Evolutionary conservation across 2,329 filamentous ascomycete genomes (phyloP).

Genomic region (Sphaerulina populicola): DNA sequence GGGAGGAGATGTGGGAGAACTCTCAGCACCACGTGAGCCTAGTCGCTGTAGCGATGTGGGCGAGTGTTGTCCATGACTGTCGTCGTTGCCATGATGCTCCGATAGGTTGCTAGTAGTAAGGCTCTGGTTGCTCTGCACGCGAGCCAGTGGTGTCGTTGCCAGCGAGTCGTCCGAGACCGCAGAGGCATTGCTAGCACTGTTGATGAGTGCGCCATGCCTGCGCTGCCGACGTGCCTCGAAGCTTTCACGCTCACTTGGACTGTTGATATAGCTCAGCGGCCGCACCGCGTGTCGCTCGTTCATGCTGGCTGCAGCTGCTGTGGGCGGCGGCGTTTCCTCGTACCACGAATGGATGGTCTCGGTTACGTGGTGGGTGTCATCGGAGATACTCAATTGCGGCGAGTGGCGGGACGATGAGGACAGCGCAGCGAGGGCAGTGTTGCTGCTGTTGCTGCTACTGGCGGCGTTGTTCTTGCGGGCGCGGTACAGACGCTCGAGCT

Average conservation of each 20-base stretch:
- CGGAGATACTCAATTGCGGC: constrained; percentile 63
- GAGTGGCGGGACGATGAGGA: constrained; percentile 42
- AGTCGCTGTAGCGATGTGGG: constrained; percentile 22
- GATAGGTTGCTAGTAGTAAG: constrained; percentile 16
- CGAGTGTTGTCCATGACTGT: constrained; percentile 1
- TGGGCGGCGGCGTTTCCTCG: constrained; percentile 37
- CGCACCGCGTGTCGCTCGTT: constrained; percentile 55
- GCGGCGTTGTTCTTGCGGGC: constrained; percentile 17
- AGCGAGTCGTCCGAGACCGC: neutral
- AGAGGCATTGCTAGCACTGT: neutral
- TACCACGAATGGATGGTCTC: constrained; percentile 90
- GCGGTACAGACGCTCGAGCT: constrained; percentile 37
- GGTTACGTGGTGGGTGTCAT: constrained; percentile 87
- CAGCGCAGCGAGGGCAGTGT: constrained; percentile 39
- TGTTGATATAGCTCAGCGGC: constrained; percentile 66
- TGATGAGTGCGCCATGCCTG: constrained; percentile 24
- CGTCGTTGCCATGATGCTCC: neutral
- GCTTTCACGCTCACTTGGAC: constrained; percentile 46
- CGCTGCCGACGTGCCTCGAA: constrained; percentile 31
- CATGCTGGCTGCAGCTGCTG: constrained; percentile 9
- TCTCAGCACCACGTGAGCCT: constrained; percentile 32
- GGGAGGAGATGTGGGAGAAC: constrained; percentile 32
- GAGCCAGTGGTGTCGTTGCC: constrained; percentile 8
- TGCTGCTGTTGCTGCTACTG: constrained; percentile 4
- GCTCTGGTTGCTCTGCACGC: constrained; percentile 26